These are phyloP conservation scores for Corynespora cassiicola DNA, from an alignment of 2,329 filamentous ascomycete species.

Conservation along the genomic window DNA sequence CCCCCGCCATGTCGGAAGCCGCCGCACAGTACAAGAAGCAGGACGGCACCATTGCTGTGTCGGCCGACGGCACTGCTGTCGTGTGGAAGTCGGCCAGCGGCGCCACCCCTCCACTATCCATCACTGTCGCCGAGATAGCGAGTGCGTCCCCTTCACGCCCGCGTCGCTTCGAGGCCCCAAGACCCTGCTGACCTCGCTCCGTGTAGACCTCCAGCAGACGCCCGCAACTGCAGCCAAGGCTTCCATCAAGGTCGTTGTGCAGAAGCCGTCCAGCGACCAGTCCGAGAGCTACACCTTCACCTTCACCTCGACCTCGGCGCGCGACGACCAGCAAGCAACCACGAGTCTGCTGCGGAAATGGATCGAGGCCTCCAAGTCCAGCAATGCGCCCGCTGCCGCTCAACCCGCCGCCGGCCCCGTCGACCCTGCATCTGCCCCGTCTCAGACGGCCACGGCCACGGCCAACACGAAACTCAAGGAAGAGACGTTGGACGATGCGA, in stretches of 20 bases:
- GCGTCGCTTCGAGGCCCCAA: slow-evolving; percentile 1
- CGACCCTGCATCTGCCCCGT: slow-evolving; percentile 64
- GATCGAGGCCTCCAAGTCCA: slow-evolving; percentile 72
- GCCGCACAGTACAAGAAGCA: slow-evolving; percentile 85
- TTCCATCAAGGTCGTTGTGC: slow-evolving; percentile 90
- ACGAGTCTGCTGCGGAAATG: slow-evolving; percentile 81
- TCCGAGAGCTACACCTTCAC: slow-evolving; percentile 82
- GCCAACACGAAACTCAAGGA: slow-evolving; percentile 60
- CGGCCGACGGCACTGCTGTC: slow-evolving; percentile 74
- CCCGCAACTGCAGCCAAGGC: slow-evolving; percentile 87
- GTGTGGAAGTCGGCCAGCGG: slow-evolving; percentile 78
- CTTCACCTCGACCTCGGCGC: slow-evolving; percentile 82
- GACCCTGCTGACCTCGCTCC: slow-evolving; percentile 8
- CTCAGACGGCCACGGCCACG: slow-evolving; percentile 63
- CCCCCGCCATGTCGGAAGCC: slow-evolving; percentile 44
- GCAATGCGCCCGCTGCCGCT: slow-evolving; percentile 42
- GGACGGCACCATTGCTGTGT: slow-evolving; percentile 81
- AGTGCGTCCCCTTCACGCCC: slow-evolving; percentile 63
- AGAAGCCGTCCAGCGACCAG: slow-evolving; percentile 64
- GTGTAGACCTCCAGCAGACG: slow-evolving; percentile 88
- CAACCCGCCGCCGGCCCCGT: slow-evolving; percentile 30
- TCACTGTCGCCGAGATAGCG: slow-evolving; percentile 78
- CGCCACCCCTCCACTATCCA: slow-evolving; percentile 69
- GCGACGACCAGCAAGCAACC: slow-evolving; percentile 82
- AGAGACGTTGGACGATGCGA: slow-evolving; percentile 80